Base-by-base conservation (phyloP, 306 rosid genomes). In the Medicago arabica region DNA sequence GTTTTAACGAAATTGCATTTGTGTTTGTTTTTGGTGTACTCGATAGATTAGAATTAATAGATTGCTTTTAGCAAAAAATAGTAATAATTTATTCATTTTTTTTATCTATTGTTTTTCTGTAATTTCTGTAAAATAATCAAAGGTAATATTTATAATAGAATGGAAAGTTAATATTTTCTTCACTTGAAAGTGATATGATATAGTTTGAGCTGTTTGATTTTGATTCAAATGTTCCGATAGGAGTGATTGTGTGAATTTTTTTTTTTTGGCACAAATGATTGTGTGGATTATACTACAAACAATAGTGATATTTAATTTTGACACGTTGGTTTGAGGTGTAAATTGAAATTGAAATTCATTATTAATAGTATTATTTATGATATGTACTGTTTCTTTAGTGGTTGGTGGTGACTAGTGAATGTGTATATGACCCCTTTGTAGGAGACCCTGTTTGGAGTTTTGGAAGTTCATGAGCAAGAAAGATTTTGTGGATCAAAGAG, bases 391-490 rank as follows among this genome's bases (percentile, higher is more conserved):
- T 65, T 65, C 70, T 9, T 9, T 5, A 65, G 34, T 40, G 51
- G 70, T 39, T 40, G 70, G 70, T 39, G 39, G 72, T 23, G 41
- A 46, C 72, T 25, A 2, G 23, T 46, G 43, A 68, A 68, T 69
- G 47, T 14, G 19, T 31, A 50, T n/a, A 16, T 50, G 40, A 69
- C 46, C 46, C 73, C 60, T 57, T 57, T 31, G 15, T 5, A 8
- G 19, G 67, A 71, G 46, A 55, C 74, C 16, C 14, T 7, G 59
- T 36, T 79, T 82, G 79, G 66, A 34, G 66, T 75, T 41, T 17
- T 18, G 73, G 77, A 83, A 80, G 75, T 31, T 74, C 21, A 67
- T 72, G 75, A 76, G 64, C 76, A 66, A 62, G 77, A 65, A 66
- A 62, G 77, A 65, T 75, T 61, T 64, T 64, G 25, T 64, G 25